Base-by-base conservation (phyloP, 768 basidiomycete species). In the Amanita brunnescens region DNA sequence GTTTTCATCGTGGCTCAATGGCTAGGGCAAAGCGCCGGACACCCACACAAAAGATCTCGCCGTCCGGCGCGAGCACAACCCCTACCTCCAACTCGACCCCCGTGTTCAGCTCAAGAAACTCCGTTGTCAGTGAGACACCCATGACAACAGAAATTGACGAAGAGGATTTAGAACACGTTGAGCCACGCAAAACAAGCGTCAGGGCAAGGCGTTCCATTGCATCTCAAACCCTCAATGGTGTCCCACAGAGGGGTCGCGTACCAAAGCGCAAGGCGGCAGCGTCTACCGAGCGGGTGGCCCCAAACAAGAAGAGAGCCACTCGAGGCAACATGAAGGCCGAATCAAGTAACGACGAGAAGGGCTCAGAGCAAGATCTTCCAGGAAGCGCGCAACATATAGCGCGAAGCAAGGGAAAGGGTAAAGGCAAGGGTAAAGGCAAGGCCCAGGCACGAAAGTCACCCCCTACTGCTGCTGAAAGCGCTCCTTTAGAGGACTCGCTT, bases 71-170 rank as follows among this genome's bases (percentile, higher is more conserved):
- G 26, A 53, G 44, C 37, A 33, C 43, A 20, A 46, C 52, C 23
- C 26, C 52, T 8, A 47, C 52, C 13, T 53, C 52, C 35, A 63
- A 63, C n/a, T 68, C 66, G 26, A 78, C 83, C 10, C 78, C 81
- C 34, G 55, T 75, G 21, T 73, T 80, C 57, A 81, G 77, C 57
- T 66, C 70, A 29, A 62, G 65, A 47, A 64, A 66, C 20, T 79
- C 80, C 29, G 66, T 68, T 37, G 66, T 65, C 29, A 51, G 59
- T 53, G 35, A 62, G 72, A 45, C 62, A 58, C 38, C 49, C 58
- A 21, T 59, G 74, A 73, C 58, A 80, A 53, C 52, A 18, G 46
- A 55, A 43, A 24, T 33, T 42, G 56, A 60, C 54, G 57, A 66
- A 56, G 53, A 61, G 30, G 46, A 48, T 49, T 49, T 48, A 48